These are phyloP conservation scores for Talaromyces sp. DNA, from an alignment of 2,329 filamentous ascomycete genomes.

Conservation along the genomic window DNA sequence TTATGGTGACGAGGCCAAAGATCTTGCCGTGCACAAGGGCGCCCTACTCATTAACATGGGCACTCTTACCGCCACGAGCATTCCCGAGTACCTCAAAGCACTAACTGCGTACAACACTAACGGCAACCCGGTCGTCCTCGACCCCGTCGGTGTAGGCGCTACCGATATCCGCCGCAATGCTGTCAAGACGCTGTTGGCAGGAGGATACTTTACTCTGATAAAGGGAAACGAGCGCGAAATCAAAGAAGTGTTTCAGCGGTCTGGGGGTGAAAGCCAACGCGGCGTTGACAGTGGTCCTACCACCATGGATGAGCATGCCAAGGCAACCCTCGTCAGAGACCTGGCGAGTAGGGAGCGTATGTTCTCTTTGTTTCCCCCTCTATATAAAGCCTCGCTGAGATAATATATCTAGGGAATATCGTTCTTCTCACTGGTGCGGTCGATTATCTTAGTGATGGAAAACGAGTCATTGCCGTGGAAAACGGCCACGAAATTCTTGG, in stretches of 20 bases:
- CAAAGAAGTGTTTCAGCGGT: constrained; percentile 58
- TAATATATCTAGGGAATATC: constrained; percentile 46
- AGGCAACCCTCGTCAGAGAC: constrained; percentile 57
- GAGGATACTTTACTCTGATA: constrained; percentile 78
- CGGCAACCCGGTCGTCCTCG: constrained; percentile 72
- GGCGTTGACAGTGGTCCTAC: constrained; percentile 75
- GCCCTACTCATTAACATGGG: constrained; percentile 93
- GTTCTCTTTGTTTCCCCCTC: constrained; percentile 23
- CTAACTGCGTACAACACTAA: constrained; percentile 74
- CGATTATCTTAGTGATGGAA: constrained; percentile 74
- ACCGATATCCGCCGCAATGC: constrained; percentile 68
- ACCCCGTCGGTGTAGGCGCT: constrained; percentile 86
- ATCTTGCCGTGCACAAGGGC: constrained; percentile 72
- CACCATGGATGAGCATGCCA: constrained; percentile 48
- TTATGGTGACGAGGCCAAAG: constrained; percentile 72
- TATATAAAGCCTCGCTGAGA: neutral
- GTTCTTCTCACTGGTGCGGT: constrained; percentile 76
- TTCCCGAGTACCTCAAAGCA: constrained; percentile 67
- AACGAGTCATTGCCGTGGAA: constrained; percentile 58
- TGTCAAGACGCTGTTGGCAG: constrained; percentile 63
- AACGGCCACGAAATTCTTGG: constrained; percentile 66
- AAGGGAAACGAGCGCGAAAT: constrained; percentile 95
- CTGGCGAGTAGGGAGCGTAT: constrained; percentile 62
- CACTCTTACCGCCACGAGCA: constrained; percentile 71
- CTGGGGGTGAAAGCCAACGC: constrained; percentile 58